phyloP scores from a whole-genome alignment of 768 basidiomycete genomes.

The Lentinula guzmanii region DNA sequence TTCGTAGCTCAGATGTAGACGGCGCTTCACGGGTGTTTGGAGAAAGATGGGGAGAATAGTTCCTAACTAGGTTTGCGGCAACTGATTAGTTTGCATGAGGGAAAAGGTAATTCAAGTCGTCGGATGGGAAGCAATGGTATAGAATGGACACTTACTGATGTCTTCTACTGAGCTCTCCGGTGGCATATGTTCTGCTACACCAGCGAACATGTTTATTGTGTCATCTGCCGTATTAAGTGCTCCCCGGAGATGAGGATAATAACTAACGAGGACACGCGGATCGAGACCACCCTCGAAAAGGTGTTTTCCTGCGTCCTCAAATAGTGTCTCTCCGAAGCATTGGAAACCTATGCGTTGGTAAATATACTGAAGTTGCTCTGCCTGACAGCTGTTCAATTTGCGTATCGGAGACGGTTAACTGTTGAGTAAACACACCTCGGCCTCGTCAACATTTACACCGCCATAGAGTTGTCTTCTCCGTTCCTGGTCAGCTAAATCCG shows the following conservation, averaged over 20 bases:
- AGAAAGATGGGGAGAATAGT: constrained; percentile 83
- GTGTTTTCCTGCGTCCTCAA: constrained; percentile 76
- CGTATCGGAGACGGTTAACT: neutral
- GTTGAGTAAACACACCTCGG: constrained; percentile 36
- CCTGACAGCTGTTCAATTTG: constrained; percentile 21
- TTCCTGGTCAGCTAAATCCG: constrained; percentile 54
- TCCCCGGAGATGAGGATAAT: constrained; percentile 74
- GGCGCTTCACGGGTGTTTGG: constrained; percentile 64
- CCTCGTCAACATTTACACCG: constrained; percentile 44
- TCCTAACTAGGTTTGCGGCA: constrained; percentile 83
- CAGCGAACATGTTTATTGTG: constrained; percentile 65
- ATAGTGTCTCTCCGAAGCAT: constrained; percentile 72
- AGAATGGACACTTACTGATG: constrained; percentile 62
- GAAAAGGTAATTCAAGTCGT: constrained; percentile 25
- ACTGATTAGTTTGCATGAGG: constrained; percentile 70
- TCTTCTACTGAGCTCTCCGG: constrained; percentile 67
- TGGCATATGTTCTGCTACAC: constrained; percentile 69
- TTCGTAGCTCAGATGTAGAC: constrained; percentile 62
- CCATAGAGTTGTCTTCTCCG: constrained; percentile 46
- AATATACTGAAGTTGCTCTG: constrained; percentile 70
- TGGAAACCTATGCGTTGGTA: constrained; percentile 81
- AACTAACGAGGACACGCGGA: constrained; percentile 74
- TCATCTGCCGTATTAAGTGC: constrained; percentile 50
- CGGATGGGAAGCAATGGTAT: constrained; percentile 16
- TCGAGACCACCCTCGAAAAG: constrained; percentile 80